Evolutionary conservation across 2,329 filamentous ascomycete genomes (phyloP).

Genomic region (Metarhizium album): DNA sequence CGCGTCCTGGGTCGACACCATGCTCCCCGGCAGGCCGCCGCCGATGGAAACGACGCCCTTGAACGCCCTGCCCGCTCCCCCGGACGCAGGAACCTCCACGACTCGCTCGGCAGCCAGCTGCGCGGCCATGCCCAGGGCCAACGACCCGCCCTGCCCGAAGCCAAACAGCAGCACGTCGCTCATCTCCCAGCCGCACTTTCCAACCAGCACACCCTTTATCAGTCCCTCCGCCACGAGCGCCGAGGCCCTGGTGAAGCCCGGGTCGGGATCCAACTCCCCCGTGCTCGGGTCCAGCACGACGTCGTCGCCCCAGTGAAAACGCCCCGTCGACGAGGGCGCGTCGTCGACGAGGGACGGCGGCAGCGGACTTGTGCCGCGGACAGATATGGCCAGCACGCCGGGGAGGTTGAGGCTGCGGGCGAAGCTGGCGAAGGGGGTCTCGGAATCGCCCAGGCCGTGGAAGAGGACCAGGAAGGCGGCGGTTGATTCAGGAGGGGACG

Average conservation of each 20-base stretch:
- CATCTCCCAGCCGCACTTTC: constrained; percentile 46
- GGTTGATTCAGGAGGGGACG: constrained; percentile 46
- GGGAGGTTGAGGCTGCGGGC: constrained; percentile 61
- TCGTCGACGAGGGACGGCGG: constrained; percentile 49
- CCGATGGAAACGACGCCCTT: constrained; percentile 55
- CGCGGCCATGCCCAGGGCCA: constrained; percentile 46
- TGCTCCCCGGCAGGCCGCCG: constrained; percentile 43
- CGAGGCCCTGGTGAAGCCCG: constrained; percentile 44
- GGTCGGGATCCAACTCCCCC: constrained; percentile 49
- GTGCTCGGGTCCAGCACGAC: constrained; percentile 38
- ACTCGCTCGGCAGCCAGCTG: constrained; percentile 20
- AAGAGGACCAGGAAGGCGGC: constrained; percentile 71
- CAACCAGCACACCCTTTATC: constrained; percentile 39
- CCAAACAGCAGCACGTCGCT: constrained; percentile 54
- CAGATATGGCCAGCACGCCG: constrained; percentile 63
- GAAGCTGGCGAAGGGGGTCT: constrained; percentile 57
- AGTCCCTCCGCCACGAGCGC: constrained; percentile 37
- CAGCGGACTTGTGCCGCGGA: constrained; percentile 60
- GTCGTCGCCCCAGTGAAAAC: constrained; percentile 61
- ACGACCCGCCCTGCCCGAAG: constrained; percentile 56
- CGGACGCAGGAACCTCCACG: constrained; percentile 20
- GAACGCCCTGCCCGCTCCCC: constrained; percentile 18
- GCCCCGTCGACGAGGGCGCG: constrained; percentile 9
- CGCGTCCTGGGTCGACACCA: constrained; percentile 33
- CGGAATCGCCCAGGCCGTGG: constrained; percentile 73